These are phyloP conservation scores for Penicillium desertorum DNA, from an alignment of 495 filamentous ascomycete species.

Conservation along the genomic window DNA sequence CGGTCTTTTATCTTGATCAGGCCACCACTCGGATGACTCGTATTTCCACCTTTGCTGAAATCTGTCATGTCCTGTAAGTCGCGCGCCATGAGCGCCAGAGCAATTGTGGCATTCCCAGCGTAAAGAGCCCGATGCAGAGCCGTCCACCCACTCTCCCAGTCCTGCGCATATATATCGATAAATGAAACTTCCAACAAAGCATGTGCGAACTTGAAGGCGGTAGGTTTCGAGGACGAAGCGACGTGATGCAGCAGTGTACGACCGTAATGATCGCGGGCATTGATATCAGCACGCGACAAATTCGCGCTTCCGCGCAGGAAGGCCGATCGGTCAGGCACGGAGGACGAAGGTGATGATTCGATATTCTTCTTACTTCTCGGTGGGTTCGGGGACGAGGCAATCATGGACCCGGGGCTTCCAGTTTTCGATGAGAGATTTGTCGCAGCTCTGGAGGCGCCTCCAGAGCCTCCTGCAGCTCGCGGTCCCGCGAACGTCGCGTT, in stretches of 20 bases:
- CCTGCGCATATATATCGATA: constrained; percentile 83
- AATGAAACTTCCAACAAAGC: constrained; percentile 77
- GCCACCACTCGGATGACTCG: constrained; percentile 53
- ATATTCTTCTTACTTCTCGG: constrained; percentile 42
- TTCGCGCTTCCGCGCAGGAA: constrained; percentile 19
- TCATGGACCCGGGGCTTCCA: constrained; percentile 50
- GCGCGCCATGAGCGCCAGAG: constrained; percentile 72
- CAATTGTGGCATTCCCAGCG: constrained; percentile 85
- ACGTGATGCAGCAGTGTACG: constrained; percentile 84
- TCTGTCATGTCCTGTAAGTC: constrained; percentile 66
- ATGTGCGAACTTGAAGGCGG: constrained; percentile 67
- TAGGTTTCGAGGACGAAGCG: constrained; percentile 68
- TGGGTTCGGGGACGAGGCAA: constrained; percentile 49
- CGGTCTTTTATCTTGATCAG: constrained; percentile 94
- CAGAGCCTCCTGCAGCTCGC: constrained; percentile 31
- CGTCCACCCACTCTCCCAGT: constrained; percentile 94
- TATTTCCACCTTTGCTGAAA: constrained; percentile 45
- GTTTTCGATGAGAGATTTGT: constrained; percentile 30
- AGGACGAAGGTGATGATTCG: constrained; percentile 33
- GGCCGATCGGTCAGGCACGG: constrained; percentile 26
- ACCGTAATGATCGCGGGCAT: constrained; percentile 74
- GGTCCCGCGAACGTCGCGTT: constrained; percentile 51
- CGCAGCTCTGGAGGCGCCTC: constrained; percentile 26
- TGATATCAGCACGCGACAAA: constrained; percentile 70
- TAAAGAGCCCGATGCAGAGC: constrained; percentile 90